phyloP scores from a whole-genome alignment of 129 eudicot genomes.

The Ambrosia trifida region DNA sequence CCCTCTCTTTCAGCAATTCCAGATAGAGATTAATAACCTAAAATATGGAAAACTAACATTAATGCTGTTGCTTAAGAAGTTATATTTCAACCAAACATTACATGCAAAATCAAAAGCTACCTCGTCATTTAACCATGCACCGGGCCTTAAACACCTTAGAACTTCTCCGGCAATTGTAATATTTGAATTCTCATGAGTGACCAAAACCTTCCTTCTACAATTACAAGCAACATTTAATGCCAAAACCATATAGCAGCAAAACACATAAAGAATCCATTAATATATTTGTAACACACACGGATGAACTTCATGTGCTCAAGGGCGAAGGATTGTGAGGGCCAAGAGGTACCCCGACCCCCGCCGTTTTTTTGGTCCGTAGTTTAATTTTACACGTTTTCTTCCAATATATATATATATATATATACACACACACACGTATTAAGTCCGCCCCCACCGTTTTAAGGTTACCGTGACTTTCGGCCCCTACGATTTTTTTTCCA shows the following conservation, averaged over 20 bases:
- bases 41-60: conserved; percentile 16
- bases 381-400: no score
- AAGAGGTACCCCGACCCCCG: no score
- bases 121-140: conserved; percentile 95
- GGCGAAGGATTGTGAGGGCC: no score
- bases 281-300: neutral
- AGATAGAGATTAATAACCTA: conserved; percentile 90
- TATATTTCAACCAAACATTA: neutral
- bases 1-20: conserved; percentile 93
- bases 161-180: conserved; percentile 76
- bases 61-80: conserved; percentile 17
- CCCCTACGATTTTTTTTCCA: no score
- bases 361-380: no score
- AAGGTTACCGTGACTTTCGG: no score
- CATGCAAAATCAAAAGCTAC: conserved; percentile 30
- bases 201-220: conserved; percentile 75
- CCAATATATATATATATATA: no score
- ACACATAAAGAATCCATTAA: neutral
- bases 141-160: conserved; percentile 70
- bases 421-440: neutral
- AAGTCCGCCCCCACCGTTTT: no score
- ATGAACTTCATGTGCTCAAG: no score
- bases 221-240: conserved; percentile 1
- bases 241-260: conserved; percentile 6
- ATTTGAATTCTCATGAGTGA: conserved; percentile 72